Conservation (phyloP, 2,329 filamentous ascomycete genomes). For the Orbilia ellipsospora region DNA sequence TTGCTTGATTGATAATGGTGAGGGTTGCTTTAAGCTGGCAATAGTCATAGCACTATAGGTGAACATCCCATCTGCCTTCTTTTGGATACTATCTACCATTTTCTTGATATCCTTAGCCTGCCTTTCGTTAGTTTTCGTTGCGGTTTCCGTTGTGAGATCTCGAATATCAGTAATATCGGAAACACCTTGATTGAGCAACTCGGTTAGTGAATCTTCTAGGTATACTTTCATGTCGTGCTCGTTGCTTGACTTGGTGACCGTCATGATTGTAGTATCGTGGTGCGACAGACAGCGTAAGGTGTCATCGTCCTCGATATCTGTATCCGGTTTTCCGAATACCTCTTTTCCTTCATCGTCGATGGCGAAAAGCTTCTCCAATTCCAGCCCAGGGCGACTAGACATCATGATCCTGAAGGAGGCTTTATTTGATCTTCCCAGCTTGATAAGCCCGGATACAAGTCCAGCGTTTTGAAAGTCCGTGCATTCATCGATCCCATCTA, state of each 20-base stretch:
- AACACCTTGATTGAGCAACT: conserved; percentile 7
- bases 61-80: conserved; percentile 32
- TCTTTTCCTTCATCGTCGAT: background rate
- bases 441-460: conserved; percentile 5
- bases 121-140: background rate
- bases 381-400: conserved; percentile 21
- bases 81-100: conserved; percentile 30
- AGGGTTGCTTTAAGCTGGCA: conserved; percentile 24
- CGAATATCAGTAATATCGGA: background rate
- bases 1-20: conserved; percentile 20
- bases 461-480: conserved; percentile 18
- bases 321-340: background rate
- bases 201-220: conserved; percentile 22
- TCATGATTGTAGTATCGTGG: conserved; percentile 30
- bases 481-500: conserved; percentile 22
- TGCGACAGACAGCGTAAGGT: conserved; percentile 1
- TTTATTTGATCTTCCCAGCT: conserved; percentile 18
- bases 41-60: conserved; percentile 41
- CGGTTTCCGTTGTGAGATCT: background rate
- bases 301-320: background rate
- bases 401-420: conserved; percentile 29
- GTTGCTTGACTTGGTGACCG: conserved; percentile 35
- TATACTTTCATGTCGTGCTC: conserved; percentile 40
- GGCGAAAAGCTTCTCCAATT: conserved; percentile 1
- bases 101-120: conserved; percentile 13